Conservation (phyloP, 2,329 filamentous ascomycete species). For the Microdochium paspali region DNA sequence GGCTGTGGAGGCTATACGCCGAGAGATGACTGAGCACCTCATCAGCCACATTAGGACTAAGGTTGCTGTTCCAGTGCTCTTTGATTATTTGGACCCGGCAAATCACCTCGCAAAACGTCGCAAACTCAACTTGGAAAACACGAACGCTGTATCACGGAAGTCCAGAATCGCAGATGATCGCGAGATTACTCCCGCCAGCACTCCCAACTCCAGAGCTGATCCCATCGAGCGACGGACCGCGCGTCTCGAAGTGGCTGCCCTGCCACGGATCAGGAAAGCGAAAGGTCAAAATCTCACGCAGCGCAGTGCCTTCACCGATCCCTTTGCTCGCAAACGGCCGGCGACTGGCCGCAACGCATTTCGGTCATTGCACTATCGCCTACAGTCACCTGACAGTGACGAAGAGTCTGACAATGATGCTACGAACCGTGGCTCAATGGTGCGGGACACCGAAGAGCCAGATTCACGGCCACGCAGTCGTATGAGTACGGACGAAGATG, state of each 20-base stretch:
- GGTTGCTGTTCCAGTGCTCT: constrained; percentile 71
- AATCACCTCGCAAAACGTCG: constrained; percentile 73
- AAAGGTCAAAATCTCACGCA: constrained; percentile 48
- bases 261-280: constrained; percentile 68
- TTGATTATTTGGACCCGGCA: constrained; percentile 72
- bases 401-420: constrained; percentile 85
- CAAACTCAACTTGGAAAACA: constrained; percentile 50
- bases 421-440: constrained; percentile 48
- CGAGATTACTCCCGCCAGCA: constrained; percentile 53
- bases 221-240: constrained; percentile 51
- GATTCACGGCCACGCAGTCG: constrained; percentile 77
- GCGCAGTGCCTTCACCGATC: constrained; percentile 57
- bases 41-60: constrained; percentile 83
- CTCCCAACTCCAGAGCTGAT: constrained; percentile 54
- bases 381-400: constrained; percentile 65
- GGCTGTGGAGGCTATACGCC: constrained; percentile 67
- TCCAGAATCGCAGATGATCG: constrained; percentile 49
- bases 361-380: constrained; percentile 72
- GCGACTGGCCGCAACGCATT: constrained; percentile 49
- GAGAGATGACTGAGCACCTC: constrained; percentile 78
- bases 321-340: constrained; percentile 55
- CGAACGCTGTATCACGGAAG: constrained; percentile 24
- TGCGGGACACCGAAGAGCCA: constrained; percentile 73
- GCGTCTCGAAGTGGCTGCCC: constrained; percentile 49
- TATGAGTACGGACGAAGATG: constrained; percentile 52